Conservation (phyloP, 2,329 filamentous ascomycete genomes). For the Ambrosiella beaveri region DNA sequence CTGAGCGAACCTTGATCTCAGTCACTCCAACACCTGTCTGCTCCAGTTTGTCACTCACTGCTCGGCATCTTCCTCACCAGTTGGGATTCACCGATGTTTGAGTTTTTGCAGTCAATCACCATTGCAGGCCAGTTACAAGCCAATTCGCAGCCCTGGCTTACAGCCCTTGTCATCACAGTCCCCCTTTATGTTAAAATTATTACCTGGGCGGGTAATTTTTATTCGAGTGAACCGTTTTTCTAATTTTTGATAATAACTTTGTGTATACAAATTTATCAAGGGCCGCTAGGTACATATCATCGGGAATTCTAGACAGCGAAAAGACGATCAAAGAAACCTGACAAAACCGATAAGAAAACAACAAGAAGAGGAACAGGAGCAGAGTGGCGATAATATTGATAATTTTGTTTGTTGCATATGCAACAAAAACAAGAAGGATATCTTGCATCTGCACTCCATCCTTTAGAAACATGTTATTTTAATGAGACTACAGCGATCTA, state of each 20-base stretch:
- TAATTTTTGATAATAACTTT: background rate
- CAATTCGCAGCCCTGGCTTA: background rate
- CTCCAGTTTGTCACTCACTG: too few relatives aligned
- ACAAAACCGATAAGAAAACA: too few relatives aligned
- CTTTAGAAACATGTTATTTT: too few relatives aligned
- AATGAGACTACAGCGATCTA: too few relatives aligned
- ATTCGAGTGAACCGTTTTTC: background rate
- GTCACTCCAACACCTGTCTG: too few relatives aligned
- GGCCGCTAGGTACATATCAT: background rate
- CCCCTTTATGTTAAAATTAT: background rate
- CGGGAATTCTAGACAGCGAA: background rate
- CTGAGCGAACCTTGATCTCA: too few relatives aligned
- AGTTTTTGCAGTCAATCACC: too few relatives aligned
- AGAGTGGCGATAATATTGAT: background rate
- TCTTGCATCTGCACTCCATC: too few relatives aligned
- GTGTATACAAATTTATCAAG: background rate
- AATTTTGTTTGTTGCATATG: background rate
- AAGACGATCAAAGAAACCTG: background rate
- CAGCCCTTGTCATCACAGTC: background rate
- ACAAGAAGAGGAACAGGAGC: background rate
- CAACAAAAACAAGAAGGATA: too few relatives aligned
- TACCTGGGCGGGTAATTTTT: background rate
- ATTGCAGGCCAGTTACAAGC: too few relatives aligned
- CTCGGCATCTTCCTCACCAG: too few relatives aligned
- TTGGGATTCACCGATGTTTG: too few relatives aligned